These are phyloP conservation scores for Tilletia setariae DNA, from an alignment of 1,284 basidiomycete species.

Conservation along the genomic window DNA sequence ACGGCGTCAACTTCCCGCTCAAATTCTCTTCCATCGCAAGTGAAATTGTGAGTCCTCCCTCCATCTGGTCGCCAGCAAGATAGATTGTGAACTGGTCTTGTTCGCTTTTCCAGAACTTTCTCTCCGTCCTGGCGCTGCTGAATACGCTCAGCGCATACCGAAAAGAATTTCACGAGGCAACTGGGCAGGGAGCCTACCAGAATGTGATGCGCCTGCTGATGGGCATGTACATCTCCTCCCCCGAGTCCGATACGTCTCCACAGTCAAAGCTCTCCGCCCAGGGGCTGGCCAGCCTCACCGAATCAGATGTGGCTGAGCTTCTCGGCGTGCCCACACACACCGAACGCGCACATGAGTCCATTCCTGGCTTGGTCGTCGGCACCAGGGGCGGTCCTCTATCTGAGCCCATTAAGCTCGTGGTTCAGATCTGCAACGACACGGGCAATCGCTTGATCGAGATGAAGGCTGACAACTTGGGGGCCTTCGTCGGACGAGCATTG, in stretches of 20 bases:
- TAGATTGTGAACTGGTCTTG: not conserved
- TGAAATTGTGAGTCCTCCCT: slow-evolving; percentile 27
- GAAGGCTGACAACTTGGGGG: slow-evolving; percentile 69
- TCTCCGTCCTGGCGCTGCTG: slow-evolving; percentile 41
- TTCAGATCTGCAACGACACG: slow-evolving; percentile 67
- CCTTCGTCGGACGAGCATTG: slow-evolving; percentile 60
- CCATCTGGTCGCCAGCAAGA: not conserved
- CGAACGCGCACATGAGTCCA: slow-evolving; percentile 68
- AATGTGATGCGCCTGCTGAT: slow-evolving; percentile 41
- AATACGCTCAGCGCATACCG: slow-evolving; percentile 47
- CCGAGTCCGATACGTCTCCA: slow-evolving; percentile 17
- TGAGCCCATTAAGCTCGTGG: slow-evolving; percentile 69
- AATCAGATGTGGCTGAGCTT: slow-evolving; percentile 32
- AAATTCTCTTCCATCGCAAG: slow-evolving; percentile 30
- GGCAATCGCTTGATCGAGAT: slow-evolving; percentile 65
- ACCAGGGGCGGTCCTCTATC: slow-evolving; percentile 70
- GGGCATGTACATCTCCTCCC: slow-evolving; percentile 35
- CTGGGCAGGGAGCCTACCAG: slow-evolving; percentile 41
- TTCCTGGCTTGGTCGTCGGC: slow-evolving; percentile 71
- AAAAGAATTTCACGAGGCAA: slow-evolving; percentile 34
- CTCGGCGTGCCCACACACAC: slow-evolving; percentile 51
- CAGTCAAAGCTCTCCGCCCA: slow-evolving; percentile 24
- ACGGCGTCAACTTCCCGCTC: slow-evolving; percentile 44
- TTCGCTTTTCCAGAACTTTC: slow-evolving; percentile 31
- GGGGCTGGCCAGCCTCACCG: slow-evolving; percentile 26